Evolutionary conservation across 306 rosid genomes (phyloP).

Genomic region (Cucurbita ficifolia): DNA sequence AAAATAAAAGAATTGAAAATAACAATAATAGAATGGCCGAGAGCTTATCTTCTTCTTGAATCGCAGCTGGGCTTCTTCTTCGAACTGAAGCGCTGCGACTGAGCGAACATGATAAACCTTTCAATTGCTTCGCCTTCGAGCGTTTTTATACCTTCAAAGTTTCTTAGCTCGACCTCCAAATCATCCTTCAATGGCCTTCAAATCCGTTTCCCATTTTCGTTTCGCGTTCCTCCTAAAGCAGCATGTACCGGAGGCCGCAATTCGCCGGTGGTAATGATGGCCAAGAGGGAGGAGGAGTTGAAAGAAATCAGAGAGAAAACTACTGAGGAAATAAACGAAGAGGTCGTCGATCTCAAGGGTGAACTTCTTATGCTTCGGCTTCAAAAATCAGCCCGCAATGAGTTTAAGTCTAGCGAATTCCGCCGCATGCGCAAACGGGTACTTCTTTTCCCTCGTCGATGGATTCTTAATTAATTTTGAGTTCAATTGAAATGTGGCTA

Average conservation of each 20-base stretch:
- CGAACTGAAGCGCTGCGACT: not conserved
- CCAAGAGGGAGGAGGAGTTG: conserved; percentile 61
- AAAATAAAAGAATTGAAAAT: not conserved
- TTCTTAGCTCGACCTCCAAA: conserved; percentile 13
- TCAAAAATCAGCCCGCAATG: conserved; percentile 65
- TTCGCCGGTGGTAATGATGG: conserved; percentile 60
- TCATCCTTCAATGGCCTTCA: conserved; percentile 34
- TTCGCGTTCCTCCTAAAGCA: conserved; percentile 14
- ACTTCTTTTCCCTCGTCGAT: not conserved
- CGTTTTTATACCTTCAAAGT: conserved; percentile 16
- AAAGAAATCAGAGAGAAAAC: conserved; percentile 53
- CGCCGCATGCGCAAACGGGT: conserved; percentile 82
- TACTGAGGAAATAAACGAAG: conserved; percentile 66
- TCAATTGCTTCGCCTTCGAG: conserved; percentile 27
- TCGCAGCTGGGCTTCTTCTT: not conserved
- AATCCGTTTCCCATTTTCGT: conserved; percentile 18
- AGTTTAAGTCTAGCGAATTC: conserved; percentile 79
- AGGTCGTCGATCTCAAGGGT: conserved; percentile 76
- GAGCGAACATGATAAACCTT: conserved; percentile 22
- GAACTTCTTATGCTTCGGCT: conserved; percentile 87
- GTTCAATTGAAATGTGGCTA: not conserved
- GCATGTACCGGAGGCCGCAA: conserved; percentile 14
- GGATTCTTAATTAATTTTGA: not conserved
- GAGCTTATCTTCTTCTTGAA: not conserved
- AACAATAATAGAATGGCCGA: not conserved